Evolutionary conservation across 257 asterid species (phyloP), one percentile per base, ranked within the genome.

Genomic region (Petunia secreta): DNA sequence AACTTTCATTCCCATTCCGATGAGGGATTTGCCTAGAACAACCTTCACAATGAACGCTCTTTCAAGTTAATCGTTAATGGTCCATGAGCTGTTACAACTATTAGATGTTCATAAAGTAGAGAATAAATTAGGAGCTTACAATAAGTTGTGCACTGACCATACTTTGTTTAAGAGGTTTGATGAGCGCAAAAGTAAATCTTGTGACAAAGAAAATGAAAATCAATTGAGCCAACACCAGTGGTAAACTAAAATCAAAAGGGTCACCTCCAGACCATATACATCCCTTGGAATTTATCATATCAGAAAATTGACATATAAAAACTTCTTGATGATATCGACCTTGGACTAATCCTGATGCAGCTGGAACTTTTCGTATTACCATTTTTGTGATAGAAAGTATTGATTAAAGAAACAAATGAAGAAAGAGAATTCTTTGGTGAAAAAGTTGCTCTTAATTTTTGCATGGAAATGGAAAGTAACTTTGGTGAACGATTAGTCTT

Each of bases 121-220:
- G 25, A 44, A 44, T 14, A 79, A 66, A 25, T 25, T 25, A 78
- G 63, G 84, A 87, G 81, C 91, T 88, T 89, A 88, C 93, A 39
- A 90, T 78, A 73, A 91, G 90, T 78, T 91, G 92, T 36, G 91
- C 91, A 86, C 85, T 88, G 91, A 88, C 65, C 83, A 83, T 80
- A 63, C 92, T 88, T 80, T 90, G 94, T 77, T 88, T 90, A 74
- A 86, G 75, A 63, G 92, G 92, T 64, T 63, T 82, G 74, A 90
- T 57, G 71, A 85, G 25, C 75, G 62, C 6, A 80, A 58, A 83
- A 11, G 84, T 2, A 58, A 79, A n/a, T 84, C 85, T 85, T 2
- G 86, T 85, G 37, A 85, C 5, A 4, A 79, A 1, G 60, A 84
- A 63, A 66, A 90, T 83, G 63, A 81, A 2, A 59, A 76, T 36